These are phyloP conservation scores for Rhodotorula mucilaginosa DNA, from an alignment of 1,284 basidiomycete genomes.

Conservation along the genomic window DNA sequence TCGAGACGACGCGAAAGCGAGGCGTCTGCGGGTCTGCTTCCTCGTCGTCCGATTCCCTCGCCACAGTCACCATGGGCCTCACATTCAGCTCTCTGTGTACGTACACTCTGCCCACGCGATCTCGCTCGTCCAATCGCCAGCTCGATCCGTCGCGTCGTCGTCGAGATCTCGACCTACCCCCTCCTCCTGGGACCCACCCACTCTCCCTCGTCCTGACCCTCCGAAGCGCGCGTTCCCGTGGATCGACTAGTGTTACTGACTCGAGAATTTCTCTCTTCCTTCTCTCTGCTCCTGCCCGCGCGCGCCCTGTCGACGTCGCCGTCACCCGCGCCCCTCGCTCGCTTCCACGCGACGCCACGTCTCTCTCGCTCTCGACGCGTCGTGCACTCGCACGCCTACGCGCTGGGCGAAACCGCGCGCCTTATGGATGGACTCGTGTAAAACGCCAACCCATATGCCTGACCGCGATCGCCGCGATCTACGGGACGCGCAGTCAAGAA, in stretches of 20 bases:
- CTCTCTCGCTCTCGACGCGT: neutral
- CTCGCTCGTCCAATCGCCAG: too few species aligned
- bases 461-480: neutral
- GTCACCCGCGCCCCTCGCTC: neutral
- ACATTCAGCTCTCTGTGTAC: constrained; percentile 38
- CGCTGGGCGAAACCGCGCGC: neutral
- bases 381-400: neutral
- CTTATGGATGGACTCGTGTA: too few species aligned
- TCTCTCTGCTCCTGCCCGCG: neutral
- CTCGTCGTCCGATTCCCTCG: too few species aligned
- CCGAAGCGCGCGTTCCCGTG: too few species aligned
- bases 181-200: too few species aligned
- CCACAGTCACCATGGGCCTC: constrained; percentile 37
- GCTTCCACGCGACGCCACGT: constrained; percentile 19
- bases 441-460: too few species aligned
- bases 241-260: too few species aligned
- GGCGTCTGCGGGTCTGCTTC: too few species aligned
- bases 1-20: too few species aligned
- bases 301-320: neutral
- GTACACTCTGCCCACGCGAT: neutral
- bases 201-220: too few species aligned
- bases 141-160: too few species aligned
- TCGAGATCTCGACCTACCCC: too few species aligned
- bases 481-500: constrained; percentile 36
- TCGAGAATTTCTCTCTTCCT: neutral